Conservation (phyloP, 78 protist species). For the Creolimax fragrantissima region DNA sequence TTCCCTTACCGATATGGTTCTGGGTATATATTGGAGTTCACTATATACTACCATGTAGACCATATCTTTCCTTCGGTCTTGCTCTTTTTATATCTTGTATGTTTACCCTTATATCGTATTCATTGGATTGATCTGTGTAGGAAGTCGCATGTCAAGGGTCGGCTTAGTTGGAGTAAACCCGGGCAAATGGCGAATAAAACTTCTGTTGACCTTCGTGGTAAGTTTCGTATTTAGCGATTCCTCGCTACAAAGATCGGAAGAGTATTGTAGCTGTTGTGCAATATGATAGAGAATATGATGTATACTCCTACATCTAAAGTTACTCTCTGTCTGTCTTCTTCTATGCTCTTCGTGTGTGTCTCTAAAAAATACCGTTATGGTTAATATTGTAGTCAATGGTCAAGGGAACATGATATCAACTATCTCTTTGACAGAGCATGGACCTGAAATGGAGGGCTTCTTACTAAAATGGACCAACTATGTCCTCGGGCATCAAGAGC, state of each 20-base stretch:
- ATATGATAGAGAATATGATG: background rate
- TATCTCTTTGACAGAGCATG: background rate
- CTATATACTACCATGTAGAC: too few relatives aligned
- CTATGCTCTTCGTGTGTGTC: background rate
- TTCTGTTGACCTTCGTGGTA: too few relatives aligned
- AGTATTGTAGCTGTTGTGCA: too few relatives aligned
- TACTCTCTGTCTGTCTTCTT: background rate
- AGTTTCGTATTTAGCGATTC: background rate
- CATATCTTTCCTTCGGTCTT: too few relatives aligned
- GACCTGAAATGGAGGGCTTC: conserved; percentile 17
- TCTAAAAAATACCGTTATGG: background rate
- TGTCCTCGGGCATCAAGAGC: conserved; percentile 10
- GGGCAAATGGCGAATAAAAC: too few relatives aligned
- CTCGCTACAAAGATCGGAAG: background rate
- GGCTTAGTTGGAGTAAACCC: too few relatives aligned
- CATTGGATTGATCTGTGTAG: too few relatives aligned
- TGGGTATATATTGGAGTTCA: too few relatives aligned
- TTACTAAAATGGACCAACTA: conserved; percentile 43
- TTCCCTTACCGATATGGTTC: too few relatives aligned
- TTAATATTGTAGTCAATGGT: background rate
- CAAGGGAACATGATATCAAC: background rate
- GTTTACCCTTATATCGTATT: too few relatives aligned
- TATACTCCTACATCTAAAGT: background rate
- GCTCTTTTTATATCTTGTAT: too few relatives aligned
- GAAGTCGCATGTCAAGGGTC: too few relatives aligned